Percentiles rank a stretch among this genome's conserved stretches.
Conservation (phyloP, 2,329 filamentous ascomycete genomes). For the Plenodomus lindquistii region DNA sequence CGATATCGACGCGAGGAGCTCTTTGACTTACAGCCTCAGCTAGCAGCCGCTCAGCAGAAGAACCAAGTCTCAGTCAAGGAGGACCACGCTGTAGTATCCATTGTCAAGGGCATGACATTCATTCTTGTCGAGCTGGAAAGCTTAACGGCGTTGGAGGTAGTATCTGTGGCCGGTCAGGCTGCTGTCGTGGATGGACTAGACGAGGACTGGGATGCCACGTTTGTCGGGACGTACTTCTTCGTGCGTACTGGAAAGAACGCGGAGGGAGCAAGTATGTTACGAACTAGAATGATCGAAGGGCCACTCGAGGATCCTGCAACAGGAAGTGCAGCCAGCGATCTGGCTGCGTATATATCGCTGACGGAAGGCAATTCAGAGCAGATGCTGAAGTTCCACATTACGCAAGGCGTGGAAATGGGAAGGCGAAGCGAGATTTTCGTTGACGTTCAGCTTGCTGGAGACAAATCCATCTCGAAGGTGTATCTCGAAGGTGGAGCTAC, state of each 20-base stretch:
- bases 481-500: slow-evolving; percentile 50
- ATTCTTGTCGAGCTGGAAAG: slow-evolving; percentile 65
- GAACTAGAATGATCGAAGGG: slow-evolving; percentile 64
- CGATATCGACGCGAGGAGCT: slow-evolving; percentile 26
- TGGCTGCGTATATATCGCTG: slow-evolving; percentile 52
- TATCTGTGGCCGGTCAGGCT: slow-evolving; percentile 40
- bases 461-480: slow-evolving; percentile 45
- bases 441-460: slow-evolving; percentile 47
- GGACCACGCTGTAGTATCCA: slow-evolving; percentile 46
- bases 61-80: slow-evolving; percentile 17
- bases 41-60: slow-evolving; percentile 29
- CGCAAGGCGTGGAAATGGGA: slow-evolving; percentile 58
- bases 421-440: slow-evolving; percentile 55
- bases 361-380: slow-evolving; percentile 40
- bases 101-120: slow-evolving; percentile 77
- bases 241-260: slow-evolving; percentile 47
- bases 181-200: slow-evolving; percentile 46
- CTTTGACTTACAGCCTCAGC: slow-evolving; percentile 40
- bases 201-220: slow-evolving; percentile 57
- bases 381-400: slow-evolving; percentile 47
- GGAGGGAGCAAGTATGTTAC: slow-evolving; percentile 45
- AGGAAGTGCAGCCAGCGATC: slow-evolving; percentile 54
- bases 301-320: slow-evolving; percentile 56
- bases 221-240: slow-evolving; percentile 64
- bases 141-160: slow-evolving; percentile 60